Conservation (phyloP, 139 green algal genomes). For the Yamagishiella unicocca region DNA sequence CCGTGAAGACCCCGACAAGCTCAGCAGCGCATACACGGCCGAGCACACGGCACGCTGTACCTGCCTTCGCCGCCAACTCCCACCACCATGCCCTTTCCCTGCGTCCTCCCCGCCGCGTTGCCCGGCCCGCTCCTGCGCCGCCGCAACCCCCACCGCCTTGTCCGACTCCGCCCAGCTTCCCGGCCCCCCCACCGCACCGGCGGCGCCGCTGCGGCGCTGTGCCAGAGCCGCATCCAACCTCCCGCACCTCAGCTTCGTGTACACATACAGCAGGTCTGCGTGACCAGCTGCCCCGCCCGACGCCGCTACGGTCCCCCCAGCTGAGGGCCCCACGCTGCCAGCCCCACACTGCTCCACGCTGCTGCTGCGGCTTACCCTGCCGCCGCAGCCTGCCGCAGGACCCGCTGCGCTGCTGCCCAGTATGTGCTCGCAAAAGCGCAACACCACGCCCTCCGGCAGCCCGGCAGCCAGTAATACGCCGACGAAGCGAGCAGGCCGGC, state of each 20-base stretch:
- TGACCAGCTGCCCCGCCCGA: background rate
- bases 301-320: background rate
- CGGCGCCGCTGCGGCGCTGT: background rate
- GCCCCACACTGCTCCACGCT: background rate
- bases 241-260: constrained; percentile 14
- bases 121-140: background rate
- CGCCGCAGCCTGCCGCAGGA: background rate
- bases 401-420: background rate
- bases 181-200: background rate
- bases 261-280: constrained; percentile 19
- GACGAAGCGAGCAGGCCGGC: constrained; percentile 28
- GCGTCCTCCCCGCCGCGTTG: background rate
- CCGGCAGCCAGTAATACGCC: constrained; percentile 20
- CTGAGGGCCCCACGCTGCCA: background rate
- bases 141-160: background rate
- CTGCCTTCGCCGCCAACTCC: background rate
- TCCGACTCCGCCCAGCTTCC: background rate
- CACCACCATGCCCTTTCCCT: background rate
- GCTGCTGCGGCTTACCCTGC: background rate
- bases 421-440: constrained; percentile 47
- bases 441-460: constrained; percentile 6
- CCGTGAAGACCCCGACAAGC: background rate
- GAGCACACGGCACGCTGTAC: constrained; percentile 14
- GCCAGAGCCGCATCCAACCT: constrained; percentile 21
- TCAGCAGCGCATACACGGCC: constrained; percentile 13